phyloP scores from a whole-genome alignment of 441 rosid genomes.

The Mallotus japonicus region DNA sequence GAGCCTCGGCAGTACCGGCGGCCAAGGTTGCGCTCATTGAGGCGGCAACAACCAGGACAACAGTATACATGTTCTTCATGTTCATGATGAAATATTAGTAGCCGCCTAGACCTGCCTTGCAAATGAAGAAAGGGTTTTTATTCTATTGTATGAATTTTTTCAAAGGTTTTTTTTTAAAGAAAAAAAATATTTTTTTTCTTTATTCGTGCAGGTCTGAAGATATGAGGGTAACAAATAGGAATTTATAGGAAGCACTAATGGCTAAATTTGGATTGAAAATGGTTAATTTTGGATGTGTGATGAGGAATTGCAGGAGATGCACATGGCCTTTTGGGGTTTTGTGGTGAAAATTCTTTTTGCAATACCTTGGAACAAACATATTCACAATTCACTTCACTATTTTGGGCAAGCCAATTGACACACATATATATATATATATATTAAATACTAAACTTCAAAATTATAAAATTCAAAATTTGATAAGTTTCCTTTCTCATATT shows the following conservation, averaged over 20 bases:
- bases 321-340: background rate
- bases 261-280: conserved; percentile 3
- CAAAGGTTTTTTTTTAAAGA: background rate
- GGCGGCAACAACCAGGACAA: conserved; percentile 51
- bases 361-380: too few species aligned
- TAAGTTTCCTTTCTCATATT: too few species aligned
- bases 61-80: conserved; percentile 61
- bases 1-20: background rate
- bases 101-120: conserved; percentile 24
- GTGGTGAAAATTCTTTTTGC: background rate
- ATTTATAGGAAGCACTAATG: conserved; percentile 5
- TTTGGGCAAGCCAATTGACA: too few species aligned
- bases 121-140: conserved; percentile 20
- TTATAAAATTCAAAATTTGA: too few species aligned
- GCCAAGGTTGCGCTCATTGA: conserved; percentile 48
- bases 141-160: background rate
- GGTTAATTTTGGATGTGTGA: background rate
- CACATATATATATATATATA: too few species aligned
- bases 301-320: background rate
- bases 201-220: conserved; percentile 29
- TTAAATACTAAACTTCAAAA: too few species aligned
- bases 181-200: too few species aligned
- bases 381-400: too few species aligned
- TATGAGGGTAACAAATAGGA: background rate
- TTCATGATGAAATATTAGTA: conserved; percentile 37